Percentiles rank a stretch among this genome's conserved stretches.
Conservation (phyloP, 2,329 filamentous ascomycete species). For the Colletotrichum falcatum region DNA sequence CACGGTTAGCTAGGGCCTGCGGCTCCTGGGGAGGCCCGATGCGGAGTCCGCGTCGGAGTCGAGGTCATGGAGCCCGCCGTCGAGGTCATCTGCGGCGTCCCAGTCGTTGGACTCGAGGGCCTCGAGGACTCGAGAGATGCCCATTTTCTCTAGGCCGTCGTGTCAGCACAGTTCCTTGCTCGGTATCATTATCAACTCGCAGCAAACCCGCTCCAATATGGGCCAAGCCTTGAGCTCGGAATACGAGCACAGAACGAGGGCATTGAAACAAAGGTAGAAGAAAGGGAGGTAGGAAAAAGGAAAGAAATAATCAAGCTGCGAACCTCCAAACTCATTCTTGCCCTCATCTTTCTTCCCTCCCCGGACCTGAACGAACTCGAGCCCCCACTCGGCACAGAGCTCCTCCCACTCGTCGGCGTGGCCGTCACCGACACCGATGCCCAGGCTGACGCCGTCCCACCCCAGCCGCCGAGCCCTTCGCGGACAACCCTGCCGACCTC, state of each 20-base stretch:
- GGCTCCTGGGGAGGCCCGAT: slow-evolving; percentile 48
- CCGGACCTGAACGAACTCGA: slow-evolving; percentile 72
- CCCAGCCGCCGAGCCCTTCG: slow-evolving; percentile 69
- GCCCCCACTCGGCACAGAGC: slow-evolving; percentile 64
- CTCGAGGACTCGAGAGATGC: slow-evolving; percentile 69
- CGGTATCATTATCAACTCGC: no score
- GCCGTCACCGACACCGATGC: slow-evolving; percentile 64
- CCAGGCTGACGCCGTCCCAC: slow-evolving; percentile 75
- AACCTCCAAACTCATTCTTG: slow-evolving; percentile 71
- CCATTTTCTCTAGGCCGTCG: slow-evolving; percentile 63
- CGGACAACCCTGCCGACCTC: slow-evolving; percentile 67
- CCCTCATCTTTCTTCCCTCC: slow-evolving; percentile 51
- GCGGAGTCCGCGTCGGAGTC: slow-evolving; percentile 49
- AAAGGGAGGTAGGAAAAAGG: not conserved
- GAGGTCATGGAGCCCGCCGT: slow-evolving; percentile 45
- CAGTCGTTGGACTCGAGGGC: slow-evolving; percentile 76
- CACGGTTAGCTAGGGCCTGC: slow-evolving; percentile 43
- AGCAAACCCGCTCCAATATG: not conserved
- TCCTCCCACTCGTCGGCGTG: slow-evolving; percentile 71
- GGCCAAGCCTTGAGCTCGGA: not conserved
- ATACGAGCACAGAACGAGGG: not conserved
- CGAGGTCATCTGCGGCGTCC: slow-evolving; percentile 52
- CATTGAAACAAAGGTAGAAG: not conserved
- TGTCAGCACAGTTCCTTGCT: slow-evolving; percentile 41
- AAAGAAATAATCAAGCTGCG: slow-evolving; percentile 42